These are phyloP conservation scores for Aspergillus persii DNA, from an alignment of 2,329 filamentous ascomycete species.

Conservation along the genomic window DNA sequence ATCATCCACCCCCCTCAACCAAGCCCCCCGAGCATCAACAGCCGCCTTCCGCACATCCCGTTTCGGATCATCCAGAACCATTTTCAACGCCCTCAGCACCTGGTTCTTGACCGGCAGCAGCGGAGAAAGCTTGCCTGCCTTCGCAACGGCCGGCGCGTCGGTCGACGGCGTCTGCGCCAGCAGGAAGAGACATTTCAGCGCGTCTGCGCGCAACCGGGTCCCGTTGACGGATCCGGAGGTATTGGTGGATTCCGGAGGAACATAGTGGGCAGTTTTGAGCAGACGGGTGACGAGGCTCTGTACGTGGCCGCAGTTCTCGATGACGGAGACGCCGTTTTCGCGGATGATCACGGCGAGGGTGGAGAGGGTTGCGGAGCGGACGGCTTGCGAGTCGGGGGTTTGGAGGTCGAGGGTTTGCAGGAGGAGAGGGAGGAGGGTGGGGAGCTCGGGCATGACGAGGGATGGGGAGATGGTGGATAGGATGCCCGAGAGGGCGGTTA, in stretches of 20 bases:
- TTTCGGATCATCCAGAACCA: constrained; percentile 61
- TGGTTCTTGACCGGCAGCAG: constrained; percentile 57
- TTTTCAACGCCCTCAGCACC: constrained; percentile 56
- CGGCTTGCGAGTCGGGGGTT: constrained; percentile 45
- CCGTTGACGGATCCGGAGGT: constrained; percentile 17
- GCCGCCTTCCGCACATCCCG: constrained; percentile 62
- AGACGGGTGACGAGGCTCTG: constrained; percentile 57
- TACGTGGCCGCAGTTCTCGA: constrained; percentile 54
- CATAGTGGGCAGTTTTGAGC: constrained; percentile 45
- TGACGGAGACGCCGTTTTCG: constrained; percentile 53
- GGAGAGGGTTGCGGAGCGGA: constrained; percentile 60
- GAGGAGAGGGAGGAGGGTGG: constrained; percentile 58
- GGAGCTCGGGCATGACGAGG: constrained; percentile 59
- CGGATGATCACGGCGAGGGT: constrained; percentile 58
- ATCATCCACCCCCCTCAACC: constrained; percentile 58
- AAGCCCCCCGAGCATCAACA: constrained; percentile 59
- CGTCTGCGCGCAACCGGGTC: constrained; percentile 32
- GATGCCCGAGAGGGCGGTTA: constrained; percentile 62
- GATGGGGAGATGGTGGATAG: constrained; percentile 59
- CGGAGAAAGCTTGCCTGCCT: constrained; percentile 36
- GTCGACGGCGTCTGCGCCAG: constrained; percentile 31
- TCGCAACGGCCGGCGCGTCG: constrained; percentile 24
- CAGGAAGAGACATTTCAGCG: constrained; percentile 39
- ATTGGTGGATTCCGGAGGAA: constrained; percentile 2
- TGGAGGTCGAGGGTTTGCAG: constrained; percentile 62